Evolutionary conservation across 2,329 filamentous ascomycete genomes (phyloP).

Genomic region (Bipolaris gigantea): DNA sequence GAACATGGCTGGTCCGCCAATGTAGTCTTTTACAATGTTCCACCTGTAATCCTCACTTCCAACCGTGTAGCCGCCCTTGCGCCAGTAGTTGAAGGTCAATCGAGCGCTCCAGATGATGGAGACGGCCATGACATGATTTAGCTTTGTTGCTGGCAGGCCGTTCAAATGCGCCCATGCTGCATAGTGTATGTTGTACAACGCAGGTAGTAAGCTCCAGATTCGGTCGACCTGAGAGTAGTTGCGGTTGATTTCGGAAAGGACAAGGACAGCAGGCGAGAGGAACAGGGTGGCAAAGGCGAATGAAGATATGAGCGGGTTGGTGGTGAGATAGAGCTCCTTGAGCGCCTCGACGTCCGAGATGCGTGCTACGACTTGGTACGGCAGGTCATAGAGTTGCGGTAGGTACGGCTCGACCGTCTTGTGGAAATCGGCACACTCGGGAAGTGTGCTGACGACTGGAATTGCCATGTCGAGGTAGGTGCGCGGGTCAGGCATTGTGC

Average conservation of each 20-base stretch:
- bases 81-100: conserved; percentile 95
- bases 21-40: conserved; percentile 69
- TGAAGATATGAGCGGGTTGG: conserved; percentile 81
- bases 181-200: conserved; percentile 84
- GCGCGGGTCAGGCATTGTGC: conserved; percentile 50
- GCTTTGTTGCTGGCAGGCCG: conserved; percentile 67
- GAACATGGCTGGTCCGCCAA: conserved; percentile 71
- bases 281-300: conserved; percentile 71
- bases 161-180: conserved; percentile 77
- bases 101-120: conserved; percentile 82
- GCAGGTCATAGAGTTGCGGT: conserved; percentile 59
- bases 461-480: conserved; percentile 53
- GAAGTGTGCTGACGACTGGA: conserved; percentile 68
- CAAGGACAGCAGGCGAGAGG: conserved; percentile 70
- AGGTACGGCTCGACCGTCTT: conserved; percentile 78
- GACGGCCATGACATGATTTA: conserved; percentile 73
- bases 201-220: conserved; percentile 86
- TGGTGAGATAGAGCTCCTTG: conserved; percentile 73
- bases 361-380: conserved; percentile 55
- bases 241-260: conserved; percentile 79
- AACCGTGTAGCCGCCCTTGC: conserved; percentile 85
- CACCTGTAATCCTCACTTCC: conserved; percentile 97
- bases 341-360: conserved; percentile 64
- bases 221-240: conserved; percentile 99
- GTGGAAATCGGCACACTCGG: conserved; percentile 75